These are phyloP conservation scores for Eucalyptus curtisii DNA, from an alignment of 345 rosid genomes.

Conservation along the genomic window DNA sequence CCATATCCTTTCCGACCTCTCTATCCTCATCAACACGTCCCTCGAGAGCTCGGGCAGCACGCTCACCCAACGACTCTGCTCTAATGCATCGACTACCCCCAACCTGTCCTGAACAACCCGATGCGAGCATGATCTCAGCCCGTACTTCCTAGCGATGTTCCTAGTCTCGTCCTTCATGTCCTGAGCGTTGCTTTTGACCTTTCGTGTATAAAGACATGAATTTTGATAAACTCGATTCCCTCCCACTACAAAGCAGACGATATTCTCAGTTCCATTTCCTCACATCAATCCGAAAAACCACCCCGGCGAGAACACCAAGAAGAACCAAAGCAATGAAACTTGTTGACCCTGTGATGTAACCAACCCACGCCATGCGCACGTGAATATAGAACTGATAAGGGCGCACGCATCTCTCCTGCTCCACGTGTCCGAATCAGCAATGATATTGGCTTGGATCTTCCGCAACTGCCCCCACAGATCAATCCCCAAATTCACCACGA, in stretches of 20 bases:
- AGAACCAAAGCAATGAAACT: background rate
- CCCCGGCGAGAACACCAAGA: background rate
- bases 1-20: slow-evolving; percentile 55
- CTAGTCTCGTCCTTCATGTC: slow-evolving; percentile 75
- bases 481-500: background rate
- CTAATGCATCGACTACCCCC: slow-evolving; percentile 47
- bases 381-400: background rate
- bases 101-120: slow-evolving; percentile 67
- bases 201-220: background rate
- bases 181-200: slow-evolving; percentile 39
- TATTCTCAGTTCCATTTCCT: background rate
- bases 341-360: background rate
- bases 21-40: slow-evolving; percentile 69
- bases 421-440: background rate
- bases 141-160: slow-evolving; percentile 50
- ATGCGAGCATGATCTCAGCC: slow-evolving; percentile 66
- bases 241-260: background rate
- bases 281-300: background rate
- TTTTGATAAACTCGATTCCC: background rate
- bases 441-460: background rate
- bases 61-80: slow-evolving; percentile 89
- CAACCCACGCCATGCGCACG: background rate
- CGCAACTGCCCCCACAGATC: background rate
- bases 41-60: slow-evolving; percentile 85
- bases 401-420: background rate